A percentile compares a stretch with the other conserved stretches of the same genome.
These are phyloP conservation scores for Coniochaeta pulveracea DNA, from an alignment of 2,329 filamentous ascomycete genomes.

Conservation along the genomic window DNA sequence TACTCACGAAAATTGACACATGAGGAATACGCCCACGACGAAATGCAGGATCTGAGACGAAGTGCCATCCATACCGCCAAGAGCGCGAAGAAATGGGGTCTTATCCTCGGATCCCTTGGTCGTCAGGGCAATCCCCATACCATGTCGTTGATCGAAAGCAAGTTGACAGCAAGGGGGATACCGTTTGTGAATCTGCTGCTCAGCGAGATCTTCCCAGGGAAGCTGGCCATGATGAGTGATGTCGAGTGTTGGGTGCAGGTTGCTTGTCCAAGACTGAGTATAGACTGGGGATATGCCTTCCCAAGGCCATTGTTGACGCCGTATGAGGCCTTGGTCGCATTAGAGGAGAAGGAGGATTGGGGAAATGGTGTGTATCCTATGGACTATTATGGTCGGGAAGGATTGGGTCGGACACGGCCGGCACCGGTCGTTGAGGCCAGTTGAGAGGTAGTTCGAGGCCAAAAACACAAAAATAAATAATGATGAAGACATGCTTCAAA, in stretches of 20 bases:
- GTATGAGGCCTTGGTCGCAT: conserved; percentile 87
- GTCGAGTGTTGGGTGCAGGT: conserved; percentile 98
- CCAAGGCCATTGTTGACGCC: conserved; percentile 78
- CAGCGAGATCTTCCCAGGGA: conserved; percentile 93
- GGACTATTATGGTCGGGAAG: conserved; percentile 95
- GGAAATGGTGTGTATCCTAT: conserved; percentile 76
- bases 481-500: too few species aligned
- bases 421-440: conserved; percentile 14
- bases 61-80: conserved; percentile 68
- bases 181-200: conserved; percentile 78
- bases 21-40: conserved; percentile 83
- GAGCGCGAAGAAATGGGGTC: conserved; percentile 77
- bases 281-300: conserved; percentile 98
- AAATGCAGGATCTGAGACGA: conserved; percentile 73
- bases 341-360: conserved; percentile 71
- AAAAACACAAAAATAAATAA: too few species aligned
- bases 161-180: conserved; percentile 59
- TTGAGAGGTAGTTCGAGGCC: too few species aligned
- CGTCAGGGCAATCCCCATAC: conserved; percentile 94
- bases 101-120: conserved; percentile 86
- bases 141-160: conserved; percentile 72
- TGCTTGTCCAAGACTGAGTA: conserved; percentile 90
- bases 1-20: conserved; percentile 87
- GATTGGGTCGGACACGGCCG: conserved; percentile 67
- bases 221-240: conserved; percentile 84